Percentiles rank a stretch among this genome's conserved stretches.
These are phyloP conservation scores for Gentiana straminea DNA, from an alignment of 257 asterid species.

Conservation along the genomic window DNA sequence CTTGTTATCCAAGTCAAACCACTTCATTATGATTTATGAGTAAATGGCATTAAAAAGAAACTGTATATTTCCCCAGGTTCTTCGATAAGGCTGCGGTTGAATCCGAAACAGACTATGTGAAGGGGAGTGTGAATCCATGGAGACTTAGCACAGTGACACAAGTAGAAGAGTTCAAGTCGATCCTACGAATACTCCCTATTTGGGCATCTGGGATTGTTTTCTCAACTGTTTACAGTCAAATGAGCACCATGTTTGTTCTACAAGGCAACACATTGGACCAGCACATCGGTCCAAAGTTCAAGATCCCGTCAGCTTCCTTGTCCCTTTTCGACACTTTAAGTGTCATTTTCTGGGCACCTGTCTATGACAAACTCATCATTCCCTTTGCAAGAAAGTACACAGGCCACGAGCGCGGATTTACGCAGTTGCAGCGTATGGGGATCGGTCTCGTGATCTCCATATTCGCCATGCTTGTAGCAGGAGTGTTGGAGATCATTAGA, in stretches of 20 bases:
- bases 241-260: constrained; percentile 82
- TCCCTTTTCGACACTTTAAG: constrained; percentile 69
- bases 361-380: constrained; percentile 44
- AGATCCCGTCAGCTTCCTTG: constrained; percentile 77
- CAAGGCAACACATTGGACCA: constrained; percentile 82
- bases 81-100: constrained; percentile 80
- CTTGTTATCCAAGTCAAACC: neutral
- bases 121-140: constrained; percentile 39
- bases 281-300: constrained; percentile 50
- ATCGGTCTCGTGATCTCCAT: constrained; percentile 40
- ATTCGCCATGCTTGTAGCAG: constrained; percentile 56
- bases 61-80: constrained; percentile 30
- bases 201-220: constrained; percentile 83
- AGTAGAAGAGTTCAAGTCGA: constrained; percentile 74
- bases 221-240: constrained; percentile 65
- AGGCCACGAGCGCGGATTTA: constrained; percentile 60
- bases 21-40: too few species aligned
- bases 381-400: constrained; percentile 43
- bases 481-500: constrained; percentile 45
- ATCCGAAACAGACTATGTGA: constrained; percentile 25
- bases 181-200: constrained; percentile 54
- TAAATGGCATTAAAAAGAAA: neutral
- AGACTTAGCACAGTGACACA: constrained; percentile 71
- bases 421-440: constrained; percentile 81
- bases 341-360: constrained; percentile 65